Base-by-base conservation (phyloP, 345 rosid species). In the Rhizophora mangle region DNA sequence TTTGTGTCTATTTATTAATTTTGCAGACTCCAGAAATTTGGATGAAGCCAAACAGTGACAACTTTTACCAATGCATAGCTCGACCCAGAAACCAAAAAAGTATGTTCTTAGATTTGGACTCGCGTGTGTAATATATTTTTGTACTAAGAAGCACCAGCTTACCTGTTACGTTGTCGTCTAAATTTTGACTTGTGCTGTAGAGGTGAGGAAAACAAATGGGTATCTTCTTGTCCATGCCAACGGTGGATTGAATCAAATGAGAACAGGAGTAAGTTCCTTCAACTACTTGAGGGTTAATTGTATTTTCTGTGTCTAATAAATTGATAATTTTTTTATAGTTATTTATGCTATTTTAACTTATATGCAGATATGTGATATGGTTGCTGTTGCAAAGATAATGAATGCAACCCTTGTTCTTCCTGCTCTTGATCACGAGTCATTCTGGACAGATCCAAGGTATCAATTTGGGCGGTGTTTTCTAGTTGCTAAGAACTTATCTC, bases 211-310 rank as follows among this genome's bases (percentile, higher is more conserved):
- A 36, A 84, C 98, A 36, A 92, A 89, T 72, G 98, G 99, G 1
- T 96, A 89, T 76, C 86, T 96, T 70, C 55, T 96, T 29, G 95
- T 90, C 72, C 97, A 92, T 70, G 98, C 99, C 8, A 96, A 92
- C 64, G 99, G 98, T 39, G 99, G 99, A 75, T 67, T 96, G 82
- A 96, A 96, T 85, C 99, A 96, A 85, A 96, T 96, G 99, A 92
- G 98, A 86, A 88, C 97, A 16, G 98, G 98, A 60, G 99, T 92
- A 81, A 78, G 93, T 81, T 78, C 37, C 37, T 34, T 34, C 60
- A 62, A 9, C 13, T 31, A 5, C 27, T 43, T 3, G 47, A 19
- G 1, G 5, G 4, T 43, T 13, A 43, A 43, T 13, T 11, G 49
- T 43, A 19, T 13, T 11, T 43, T 3, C 8, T 43, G 3, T 13